phyloP scores from a whole-genome alignment of 306 rosid genomes.

The Castanea crenata region DNA sequence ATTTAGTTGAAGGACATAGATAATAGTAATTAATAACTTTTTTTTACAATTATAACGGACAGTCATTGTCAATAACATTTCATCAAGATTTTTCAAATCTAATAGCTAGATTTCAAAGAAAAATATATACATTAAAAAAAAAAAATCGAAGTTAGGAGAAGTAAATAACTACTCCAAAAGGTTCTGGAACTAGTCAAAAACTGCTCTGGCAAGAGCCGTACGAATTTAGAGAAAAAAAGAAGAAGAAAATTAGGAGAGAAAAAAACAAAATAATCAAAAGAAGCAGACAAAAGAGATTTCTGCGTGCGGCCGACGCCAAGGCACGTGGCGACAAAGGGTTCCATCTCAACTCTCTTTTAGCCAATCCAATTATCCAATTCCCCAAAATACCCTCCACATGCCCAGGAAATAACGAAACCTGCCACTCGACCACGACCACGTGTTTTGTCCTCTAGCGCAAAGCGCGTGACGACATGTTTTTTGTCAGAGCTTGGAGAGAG shows the following conservation, averaged over 20 bases:
- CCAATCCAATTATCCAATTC: background rate
- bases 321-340: conserved; percentile 83
- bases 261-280: background rate
- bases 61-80: no score
- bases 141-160: no score
- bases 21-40: no score
- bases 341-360: conserved; percentile 30
- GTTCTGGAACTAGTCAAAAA: conserved; percentile 32
- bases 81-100: no score
- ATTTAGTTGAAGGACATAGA: no score
- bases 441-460: conserved; percentile 57
- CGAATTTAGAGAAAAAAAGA: background rate
- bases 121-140: no score
- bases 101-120: no score
- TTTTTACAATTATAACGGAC: no score
- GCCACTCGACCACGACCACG: conserved; percentile 46
- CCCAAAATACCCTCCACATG: conserved; percentile 18
- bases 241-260: background rate
- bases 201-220: background rate
- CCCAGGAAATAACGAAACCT: background rate
- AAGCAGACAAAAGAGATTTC: conserved; percentile 36
- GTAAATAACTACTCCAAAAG: background rate
- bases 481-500: conserved; percentile 41
- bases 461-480: conserved; percentile 72
- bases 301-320: conserved; percentile 81